These are phyloP conservation scores for Aureobasidium sp. DNA, from an alignment of 2,329 filamentous ascomycete genomes.

Conservation along the genomic window DNA sequence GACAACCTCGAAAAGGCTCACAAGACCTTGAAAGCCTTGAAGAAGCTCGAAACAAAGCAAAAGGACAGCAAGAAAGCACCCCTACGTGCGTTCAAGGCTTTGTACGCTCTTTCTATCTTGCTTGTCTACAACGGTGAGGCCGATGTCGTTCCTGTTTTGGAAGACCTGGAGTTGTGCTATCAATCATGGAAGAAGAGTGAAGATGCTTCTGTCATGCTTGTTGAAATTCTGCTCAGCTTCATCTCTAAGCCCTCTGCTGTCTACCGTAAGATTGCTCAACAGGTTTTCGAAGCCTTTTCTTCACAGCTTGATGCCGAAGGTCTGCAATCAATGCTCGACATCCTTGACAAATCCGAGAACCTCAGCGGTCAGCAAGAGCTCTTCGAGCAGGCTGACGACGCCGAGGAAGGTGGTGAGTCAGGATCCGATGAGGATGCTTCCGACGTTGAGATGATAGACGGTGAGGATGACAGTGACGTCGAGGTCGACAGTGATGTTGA, in stretches of 20 bases:
- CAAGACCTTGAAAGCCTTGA: slow-evolving; percentile 20
- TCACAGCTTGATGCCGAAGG: slow-evolving; percentile 66
- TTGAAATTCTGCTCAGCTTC: slow-evolving; percentile 87
- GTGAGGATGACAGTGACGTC: slow-evolving; percentile 23
- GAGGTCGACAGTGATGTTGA: slow-evolving; percentile 24
- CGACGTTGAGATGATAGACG: slow-evolving; percentile 30
- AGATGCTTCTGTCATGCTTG: slow-evolving; percentile 58
- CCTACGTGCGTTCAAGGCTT: slow-evolving; percentile 63
- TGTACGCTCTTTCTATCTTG: slow-evolving; percentile 77
- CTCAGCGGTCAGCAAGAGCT: slow-evolving; percentile 77
- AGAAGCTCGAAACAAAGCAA: slow-evolving; percentile 22
- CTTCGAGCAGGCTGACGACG: slow-evolving; percentile 58
- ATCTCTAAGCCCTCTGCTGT: slow-evolving; percentile 77
- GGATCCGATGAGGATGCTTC: slow-evolving; percentile 30
- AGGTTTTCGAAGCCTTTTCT: slow-evolving; percentile 81
- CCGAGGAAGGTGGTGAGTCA: slow-evolving; percentile 36
- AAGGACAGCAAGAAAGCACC: slow-evolving; percentile 31
- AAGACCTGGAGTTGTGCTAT: slow-evolving; percentile 73
- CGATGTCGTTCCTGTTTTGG: slow-evolving; percentile 74
- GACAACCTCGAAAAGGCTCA: slow-evolving; percentile 23
- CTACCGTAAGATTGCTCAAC: slow-evolving; percentile 77
- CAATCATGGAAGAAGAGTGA: slow-evolving; percentile 48
- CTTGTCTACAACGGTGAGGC: slow-evolving; percentile 86
- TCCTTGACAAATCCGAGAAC: slow-evolving; percentile 73
- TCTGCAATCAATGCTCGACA: slow-evolving; percentile 59